Evolutionary conservation across 2,329 filamentous ascomycete species (phyloP).

Genomic region (Hortaea sp.): DNA sequence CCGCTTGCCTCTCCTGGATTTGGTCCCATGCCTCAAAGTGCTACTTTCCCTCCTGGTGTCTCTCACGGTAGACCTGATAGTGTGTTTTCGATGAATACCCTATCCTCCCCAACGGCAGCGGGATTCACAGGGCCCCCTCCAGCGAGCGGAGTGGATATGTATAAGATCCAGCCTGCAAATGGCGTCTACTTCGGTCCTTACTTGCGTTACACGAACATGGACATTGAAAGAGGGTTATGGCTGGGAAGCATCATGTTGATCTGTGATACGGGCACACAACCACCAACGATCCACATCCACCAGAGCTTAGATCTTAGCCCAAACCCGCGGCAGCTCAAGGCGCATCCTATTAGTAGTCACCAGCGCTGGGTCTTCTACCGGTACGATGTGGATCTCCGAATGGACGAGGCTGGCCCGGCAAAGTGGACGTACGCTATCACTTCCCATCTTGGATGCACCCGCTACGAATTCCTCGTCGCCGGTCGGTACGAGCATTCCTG

Average conservation of each 20-base stretch:
- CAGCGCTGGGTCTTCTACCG: conserved; percentile 94
- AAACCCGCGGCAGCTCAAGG: conserved; percentile 73
- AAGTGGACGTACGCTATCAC: conserved; percentile 99
- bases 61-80: conserved; percentile 41
- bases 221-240: conserved; percentile 83
- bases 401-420: conserved; percentile 67
- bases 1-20: conserved; percentile 72
- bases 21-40: conserved; percentile 58
- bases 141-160: conserved; percentile 81
- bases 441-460: conserved; percentile 91
- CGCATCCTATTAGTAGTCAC: conserved; percentile 75
- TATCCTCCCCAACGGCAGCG: conserved; percentile 63
- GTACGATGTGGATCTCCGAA: conserved; percentile 81
- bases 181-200: conserved; percentile 98
- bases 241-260: conserved; percentile 87
- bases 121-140: conserved; percentile 87
- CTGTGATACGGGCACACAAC: conserved; percentile 68
- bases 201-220: conserved; percentile 93
- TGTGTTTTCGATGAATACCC: conserved; percentile 69
- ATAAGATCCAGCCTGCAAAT: conserved; percentile 86
- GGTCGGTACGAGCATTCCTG: conserved; percentile 83
- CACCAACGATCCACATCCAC: conserved; percentile 92
- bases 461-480: conserved; percentile 93
- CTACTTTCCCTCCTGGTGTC: conserved; percentile 55
- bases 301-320: conserved; percentile 82